Percentiles rank a stretch among this genome's conserved stretches.
Conservation (phyloP, 257 asterid species). For the Solanum piurae region DNA sequence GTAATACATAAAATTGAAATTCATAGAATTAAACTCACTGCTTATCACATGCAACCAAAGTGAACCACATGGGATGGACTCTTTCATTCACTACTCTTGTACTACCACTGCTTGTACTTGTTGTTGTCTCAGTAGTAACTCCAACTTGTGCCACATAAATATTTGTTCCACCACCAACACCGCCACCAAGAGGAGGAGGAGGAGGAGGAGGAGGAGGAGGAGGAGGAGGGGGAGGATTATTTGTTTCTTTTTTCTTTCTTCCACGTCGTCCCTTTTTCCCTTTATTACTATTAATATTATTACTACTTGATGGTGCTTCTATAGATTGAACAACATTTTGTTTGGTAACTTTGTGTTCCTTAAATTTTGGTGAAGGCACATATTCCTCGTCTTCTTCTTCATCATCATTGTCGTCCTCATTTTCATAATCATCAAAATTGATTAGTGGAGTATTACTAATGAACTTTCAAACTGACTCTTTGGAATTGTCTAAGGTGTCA, state of each 20-base stretch:
- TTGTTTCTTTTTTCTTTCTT: not conserved
- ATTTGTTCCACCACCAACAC: not conserved
- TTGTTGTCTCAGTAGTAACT: not conserved
- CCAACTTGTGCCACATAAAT: not conserved
- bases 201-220: too few relatives aligned
- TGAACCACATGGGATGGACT: conserved; percentile 10
- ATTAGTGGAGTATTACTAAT: not conserved
- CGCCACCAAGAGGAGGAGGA: not conserved
- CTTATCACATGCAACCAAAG: conserved; percentile 9
- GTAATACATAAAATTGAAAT: not conserved
- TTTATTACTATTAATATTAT: not conserved
- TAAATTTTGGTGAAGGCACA: not conserved
- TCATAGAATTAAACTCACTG: conserved; percentile 5
- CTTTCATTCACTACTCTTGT: not conserved
- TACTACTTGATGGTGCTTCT: not conserved
- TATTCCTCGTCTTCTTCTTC: not conserved
- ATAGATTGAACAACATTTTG: not conserved
- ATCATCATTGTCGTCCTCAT: not conserved
- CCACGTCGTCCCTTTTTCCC: not conserved
- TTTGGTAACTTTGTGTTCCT: not conserved
- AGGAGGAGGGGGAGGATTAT: not conserved
- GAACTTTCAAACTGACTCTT: not conserved
- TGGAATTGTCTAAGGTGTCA: not conserved
- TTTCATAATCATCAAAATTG: not conserved
- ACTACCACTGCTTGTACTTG: not conserved